A percentile compares a stretch with the other conserved stretches of the same genome.
phyloP scores from a whole-genome alignment of 352 stramenopile species.

The Pythium dissimile region DNA sequence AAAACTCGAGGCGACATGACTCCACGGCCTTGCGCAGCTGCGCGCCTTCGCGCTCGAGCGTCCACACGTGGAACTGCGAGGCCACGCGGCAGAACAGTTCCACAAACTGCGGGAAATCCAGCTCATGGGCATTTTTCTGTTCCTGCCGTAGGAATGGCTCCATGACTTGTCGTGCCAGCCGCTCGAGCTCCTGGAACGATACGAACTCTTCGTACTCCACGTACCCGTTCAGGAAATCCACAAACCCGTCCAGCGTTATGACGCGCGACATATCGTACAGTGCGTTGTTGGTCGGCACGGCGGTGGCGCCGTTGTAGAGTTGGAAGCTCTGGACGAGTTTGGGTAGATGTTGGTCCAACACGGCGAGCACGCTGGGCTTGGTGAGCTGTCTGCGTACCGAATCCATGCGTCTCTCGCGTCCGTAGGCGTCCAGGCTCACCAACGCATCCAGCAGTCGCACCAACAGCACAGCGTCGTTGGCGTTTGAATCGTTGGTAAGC shows the following conservation, averaged over 20 bases:
- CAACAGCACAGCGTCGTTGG: slow-evolving; percentile 27
- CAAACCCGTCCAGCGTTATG: slow-evolving; percentile 66
- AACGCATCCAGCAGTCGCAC: slow-evolving; percentile 26
- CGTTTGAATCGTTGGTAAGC: not conserved
- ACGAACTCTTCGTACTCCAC: slow-evolving; percentile 76
- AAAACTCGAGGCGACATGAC: slow-evolving; percentile 60
- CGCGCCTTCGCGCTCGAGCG: slow-evolving; percentile 42
- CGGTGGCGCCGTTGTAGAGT: slow-evolving; percentile 41
- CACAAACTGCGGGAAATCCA: slow-evolving; percentile 62
- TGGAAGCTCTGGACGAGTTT: slow-evolving; percentile 56
- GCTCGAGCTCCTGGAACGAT: slow-evolving; percentile 40
- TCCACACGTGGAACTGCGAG: slow-evolving; percentile 42
- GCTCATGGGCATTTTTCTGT: not conserved
- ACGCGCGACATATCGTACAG: slow-evolving; percentile 21
- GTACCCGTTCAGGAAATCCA: slow-evolving; percentile 78
- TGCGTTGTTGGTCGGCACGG: not conserved
- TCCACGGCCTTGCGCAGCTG: slow-evolving; percentile 52
- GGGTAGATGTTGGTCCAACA: slow-evolving; percentile 43
- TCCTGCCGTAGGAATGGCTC: not conserved
- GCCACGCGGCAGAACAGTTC: slow-evolving; percentile 64
- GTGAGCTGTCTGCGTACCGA: slow-evolving; percentile 43
- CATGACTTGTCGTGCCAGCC: slow-evolving; percentile 3
- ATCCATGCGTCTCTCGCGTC: slow-evolving; percentile 28
- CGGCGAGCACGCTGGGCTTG: slow-evolving; percentile 38
- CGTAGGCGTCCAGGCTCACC: not conserved